phyloP scores from a whole-genome alignment of 768 basidiomycete species.

The Psilocybe cubensis region DNA sequence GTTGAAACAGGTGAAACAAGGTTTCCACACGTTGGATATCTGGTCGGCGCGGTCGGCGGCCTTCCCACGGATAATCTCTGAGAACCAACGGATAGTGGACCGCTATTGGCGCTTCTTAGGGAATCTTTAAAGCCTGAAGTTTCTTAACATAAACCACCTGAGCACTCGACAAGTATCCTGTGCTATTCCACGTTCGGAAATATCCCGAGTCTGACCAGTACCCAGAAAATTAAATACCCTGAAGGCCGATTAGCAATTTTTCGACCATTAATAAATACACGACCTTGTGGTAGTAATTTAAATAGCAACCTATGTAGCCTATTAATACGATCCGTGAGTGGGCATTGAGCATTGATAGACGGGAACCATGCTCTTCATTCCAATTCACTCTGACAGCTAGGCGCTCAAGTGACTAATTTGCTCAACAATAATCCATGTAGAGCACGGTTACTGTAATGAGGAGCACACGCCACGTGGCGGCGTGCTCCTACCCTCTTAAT shows the following conservation, averaged over 20 bases:
- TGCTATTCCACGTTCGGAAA: too few species aligned
- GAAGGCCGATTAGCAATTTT: not conserved
- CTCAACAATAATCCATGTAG: not conserved
- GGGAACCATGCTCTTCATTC: not conserved
- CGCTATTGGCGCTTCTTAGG: not conserved
- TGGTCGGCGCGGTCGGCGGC: not conserved
- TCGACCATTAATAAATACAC: not conserved
- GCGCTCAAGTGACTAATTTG: not conserved
- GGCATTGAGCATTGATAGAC: not conserved
- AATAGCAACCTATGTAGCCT: not conserved
- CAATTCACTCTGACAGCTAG: not conserved
- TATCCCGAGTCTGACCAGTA: not conserved
- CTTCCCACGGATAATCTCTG: not conserved
- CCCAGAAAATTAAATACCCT: not conserved
- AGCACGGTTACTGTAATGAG: not conserved
- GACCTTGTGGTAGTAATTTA: not conserved
- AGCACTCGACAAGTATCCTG: not conserved
- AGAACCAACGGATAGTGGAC: not conserved
- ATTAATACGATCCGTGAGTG: not conserved
- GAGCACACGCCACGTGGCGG: not conserved
- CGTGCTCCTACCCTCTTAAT: not conserved
- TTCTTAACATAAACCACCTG: not conserved
- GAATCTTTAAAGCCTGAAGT: not conserved
- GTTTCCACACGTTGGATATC: not conserved
- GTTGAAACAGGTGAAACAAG: not conserved